phyloP scores from a whole-genome alignment of 108 stramenopile genomes.

The Cylindrotheca fusiformis region DNA sequence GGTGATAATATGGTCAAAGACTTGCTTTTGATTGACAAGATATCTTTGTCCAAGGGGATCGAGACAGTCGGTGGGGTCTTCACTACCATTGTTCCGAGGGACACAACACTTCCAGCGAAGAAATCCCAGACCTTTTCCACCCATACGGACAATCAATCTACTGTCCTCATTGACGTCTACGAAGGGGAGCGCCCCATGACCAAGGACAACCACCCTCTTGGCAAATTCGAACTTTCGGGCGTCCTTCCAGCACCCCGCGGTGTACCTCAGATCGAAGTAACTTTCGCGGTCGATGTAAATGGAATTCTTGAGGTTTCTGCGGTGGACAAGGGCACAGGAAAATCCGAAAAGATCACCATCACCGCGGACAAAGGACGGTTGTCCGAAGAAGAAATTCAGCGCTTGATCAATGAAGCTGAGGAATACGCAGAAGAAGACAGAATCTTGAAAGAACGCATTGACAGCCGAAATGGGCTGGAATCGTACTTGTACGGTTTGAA shows the following conservation, averaged over 20 bases:
- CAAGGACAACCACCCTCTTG: slow-evolving; percentile 92
- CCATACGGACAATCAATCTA: slow-evolving; percentile 91
- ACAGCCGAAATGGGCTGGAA: slow-evolving; percentile 89
- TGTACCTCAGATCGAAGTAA: slow-evolving; percentile 93
- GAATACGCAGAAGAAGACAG: slow-evolving; percentile 89
- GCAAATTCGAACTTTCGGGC: slow-evolving; percentile 93
- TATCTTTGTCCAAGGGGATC: slow-evolving; percentile 92
- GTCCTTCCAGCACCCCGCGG: slow-evolving; percentile 95
- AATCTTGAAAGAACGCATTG: slow-evolving; percentile 78
- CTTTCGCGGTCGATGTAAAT: slow-evolving; percentile 97
- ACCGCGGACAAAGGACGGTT: slow-evolving; percentile 96
- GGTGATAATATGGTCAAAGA: slow-evolving; percentile 66
- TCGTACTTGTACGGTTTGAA: slow-evolving; percentile 92
- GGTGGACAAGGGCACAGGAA: slow-evolving; percentile 93
- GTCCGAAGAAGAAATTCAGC: slow-evolving; percentile 91
- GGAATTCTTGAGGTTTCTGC: slow-evolving; percentile 93
- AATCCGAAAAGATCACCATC: slow-evolving; percentile 93
- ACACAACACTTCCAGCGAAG: slow-evolving; percentile 89
- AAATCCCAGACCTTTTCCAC: slow-evolving; percentile 91
- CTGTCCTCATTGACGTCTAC: slow-evolving; percentile 91
- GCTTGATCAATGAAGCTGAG: slow-evolving; percentile 95
- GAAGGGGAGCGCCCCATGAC: slow-evolving; percentile 98
- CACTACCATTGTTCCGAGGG: slow-evolving; percentile 81
- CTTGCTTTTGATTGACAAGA: slow-evolving; percentile 90
- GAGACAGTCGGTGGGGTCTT: slow-evolving; percentile 93